Percentiles rank a stretch among this genome's conserved stretches.
phyloP scores from a whole-genome alignment of 306 rosid genomes.

The Geum urbanum region DNA sequence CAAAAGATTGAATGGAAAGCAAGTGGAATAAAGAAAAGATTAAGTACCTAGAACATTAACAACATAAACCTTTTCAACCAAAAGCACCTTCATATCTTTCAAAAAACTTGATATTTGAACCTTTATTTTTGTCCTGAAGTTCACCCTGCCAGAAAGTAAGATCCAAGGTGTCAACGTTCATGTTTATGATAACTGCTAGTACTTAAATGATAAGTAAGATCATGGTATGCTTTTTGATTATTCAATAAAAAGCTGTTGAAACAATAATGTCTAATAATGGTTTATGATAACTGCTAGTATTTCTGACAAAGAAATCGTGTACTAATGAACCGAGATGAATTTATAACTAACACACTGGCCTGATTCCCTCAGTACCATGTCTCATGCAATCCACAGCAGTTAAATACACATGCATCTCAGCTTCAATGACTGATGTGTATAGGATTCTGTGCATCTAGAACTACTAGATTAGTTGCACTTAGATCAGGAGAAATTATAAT shows the following conservation, averaged over 20 bases:
- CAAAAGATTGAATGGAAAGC: conserved; percentile 16
- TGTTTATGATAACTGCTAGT: not conserved
- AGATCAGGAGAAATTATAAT: not conserved
- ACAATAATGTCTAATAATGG: too few relatives aligned
- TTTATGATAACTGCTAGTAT: too few relatives aligned
- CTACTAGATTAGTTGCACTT: not conserved
- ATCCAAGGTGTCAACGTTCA: conserved; percentile 7
- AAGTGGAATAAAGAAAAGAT: conserved; percentile 13
- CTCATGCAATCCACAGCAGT: not conserved
- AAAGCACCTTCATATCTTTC: conserved; percentile 62
- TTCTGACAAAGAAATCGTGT: not conserved
- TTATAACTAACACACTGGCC: too few relatives aligned
- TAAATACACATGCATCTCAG: not conserved
- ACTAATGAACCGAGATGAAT: not conserved
- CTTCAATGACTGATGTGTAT: not conserved
- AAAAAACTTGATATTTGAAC: conserved; percentile 39
- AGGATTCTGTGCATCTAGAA: not conserved
- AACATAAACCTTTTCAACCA: conserved; percentile 61
- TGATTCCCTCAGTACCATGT: not conserved
- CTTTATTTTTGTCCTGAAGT: conserved; percentile 14
- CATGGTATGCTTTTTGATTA: too few relatives aligned
- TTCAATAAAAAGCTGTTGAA: too few relatives aligned
- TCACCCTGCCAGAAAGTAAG: conserved; percentile 40
- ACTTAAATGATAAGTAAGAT: too few relatives aligned
- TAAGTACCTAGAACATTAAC: conserved; percentile 64